Evolutionary conservation across 352 stramenopile species (phyloP).

Genomic region (Pythium guiyangense): DNA sequence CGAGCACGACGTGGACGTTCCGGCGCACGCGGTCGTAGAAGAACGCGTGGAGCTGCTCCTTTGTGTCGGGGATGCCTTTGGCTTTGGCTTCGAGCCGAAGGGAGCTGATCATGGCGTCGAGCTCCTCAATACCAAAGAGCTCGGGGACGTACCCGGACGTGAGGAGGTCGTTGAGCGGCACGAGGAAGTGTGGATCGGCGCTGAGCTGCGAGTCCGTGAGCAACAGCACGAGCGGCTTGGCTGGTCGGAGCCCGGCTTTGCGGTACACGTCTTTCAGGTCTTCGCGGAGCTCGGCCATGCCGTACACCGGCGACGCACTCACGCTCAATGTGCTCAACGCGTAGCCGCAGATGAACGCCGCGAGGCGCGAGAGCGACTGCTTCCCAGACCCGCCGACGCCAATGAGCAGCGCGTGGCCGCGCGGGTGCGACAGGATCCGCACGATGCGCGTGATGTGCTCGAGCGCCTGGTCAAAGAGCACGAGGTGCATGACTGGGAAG

Average conservation of each 20-base stretch:
- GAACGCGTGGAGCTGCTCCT: conserved; percentile 88
- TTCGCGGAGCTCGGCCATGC: conserved; percentile 77
- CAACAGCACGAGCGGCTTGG: conserved; percentile 83
- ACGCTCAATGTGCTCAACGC: conserved; percentile 60
- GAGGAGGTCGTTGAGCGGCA: conserved; percentile 86
- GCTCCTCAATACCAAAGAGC: conserved; percentile 85
- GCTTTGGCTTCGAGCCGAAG: conserved; percentile 82
- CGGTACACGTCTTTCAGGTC: conserved; percentile 89
- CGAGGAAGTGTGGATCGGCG: conserved; percentile 75
- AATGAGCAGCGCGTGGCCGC: conserved; percentile 83
- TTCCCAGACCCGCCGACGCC: conserved; percentile 86
- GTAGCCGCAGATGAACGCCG: conserved; percentile 85
- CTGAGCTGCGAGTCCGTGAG: conserved; percentile 87
- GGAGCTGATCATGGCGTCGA: conserved; percentile 79
- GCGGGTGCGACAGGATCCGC: conserved; percentile 69
- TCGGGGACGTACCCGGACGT: conserved; percentile 71
- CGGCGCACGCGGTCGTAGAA: conserved; percentile 85
- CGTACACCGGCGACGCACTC: conserved; percentile 54
- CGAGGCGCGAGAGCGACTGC: conserved; percentile 87
- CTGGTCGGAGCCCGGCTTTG: conserved; percentile 81
- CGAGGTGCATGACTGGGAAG: conserved; percentile 90
- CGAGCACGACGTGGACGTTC: conserved; percentile 87
- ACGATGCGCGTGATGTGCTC: conserved; percentile 88
- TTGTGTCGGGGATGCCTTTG: conserved; percentile 82
- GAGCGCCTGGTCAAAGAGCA: conserved; percentile 90